Evolutionary conservation across 2,329 filamentous ascomycete genomes (phyloP).

Genomic region (Pyrenophora tritici-repentis): DNA sequence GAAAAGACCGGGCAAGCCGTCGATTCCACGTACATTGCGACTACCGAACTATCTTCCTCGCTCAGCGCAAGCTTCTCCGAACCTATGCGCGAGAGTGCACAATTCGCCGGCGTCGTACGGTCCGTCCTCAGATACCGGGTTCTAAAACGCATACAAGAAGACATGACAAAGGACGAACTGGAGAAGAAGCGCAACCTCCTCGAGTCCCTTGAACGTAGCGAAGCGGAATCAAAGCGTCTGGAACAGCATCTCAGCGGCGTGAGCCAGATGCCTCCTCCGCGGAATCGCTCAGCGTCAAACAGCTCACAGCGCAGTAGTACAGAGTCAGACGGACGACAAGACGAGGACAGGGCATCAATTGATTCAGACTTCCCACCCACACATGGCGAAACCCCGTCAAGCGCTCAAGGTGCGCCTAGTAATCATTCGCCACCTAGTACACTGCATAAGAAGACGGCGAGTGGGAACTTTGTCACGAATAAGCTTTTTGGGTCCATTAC

Average conservation of each 20-base stretch:
- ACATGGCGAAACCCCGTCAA: conserved; percentile 72
- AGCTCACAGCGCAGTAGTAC: conserved; percentile 53
- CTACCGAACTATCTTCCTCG: conserved; percentile 83
- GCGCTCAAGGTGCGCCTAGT: conserved; percentile 70
- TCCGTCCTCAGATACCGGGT: conserved; percentile 87
- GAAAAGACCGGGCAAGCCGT: conserved; percentile 93
- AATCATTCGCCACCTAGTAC: conserved; percentile 32
- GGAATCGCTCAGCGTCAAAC: conserved; percentile 69
- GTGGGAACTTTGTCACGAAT: conserved; percentile 83
- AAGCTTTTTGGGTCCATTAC: conserved; percentile 94
- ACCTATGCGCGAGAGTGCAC: conserved; percentile 95
- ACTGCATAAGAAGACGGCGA: conserved; percentile 76
- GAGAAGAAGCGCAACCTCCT: conserved; percentile 82
- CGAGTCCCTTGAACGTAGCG: conserved; percentile 89
- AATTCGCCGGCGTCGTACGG: conserved; percentile 93
- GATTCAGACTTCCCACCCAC: conserved; percentile 96
- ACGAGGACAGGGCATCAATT: conserved; percentile 83
- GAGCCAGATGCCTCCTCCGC: conserved; percentile 62
- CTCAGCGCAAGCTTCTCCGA: conserved; percentile 95
- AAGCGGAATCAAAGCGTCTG: conserved; percentile 88
- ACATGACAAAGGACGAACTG: conserved; percentile 93
- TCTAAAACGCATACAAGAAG: conserved; percentile 92
- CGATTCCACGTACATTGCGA: conserved; percentile 94
- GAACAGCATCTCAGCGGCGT: conserved; percentile 86
- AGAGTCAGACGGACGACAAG: conserved; percentile 44